Base-by-base conservation (phyloP, 805 yeast genomes). In the Candida easanensis region DNA sequence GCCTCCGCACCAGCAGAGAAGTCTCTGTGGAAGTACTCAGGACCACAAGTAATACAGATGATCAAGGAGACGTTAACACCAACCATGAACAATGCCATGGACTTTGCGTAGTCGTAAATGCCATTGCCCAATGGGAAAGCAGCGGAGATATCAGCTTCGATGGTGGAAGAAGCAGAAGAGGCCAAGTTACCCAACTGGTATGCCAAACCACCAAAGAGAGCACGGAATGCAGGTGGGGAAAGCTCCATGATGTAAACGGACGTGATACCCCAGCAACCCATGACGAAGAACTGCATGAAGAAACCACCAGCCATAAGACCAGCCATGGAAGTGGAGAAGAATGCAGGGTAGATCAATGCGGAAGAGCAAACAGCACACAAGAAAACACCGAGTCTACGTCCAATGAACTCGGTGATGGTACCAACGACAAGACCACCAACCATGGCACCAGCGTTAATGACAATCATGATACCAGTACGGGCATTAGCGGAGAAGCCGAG, bases 261-360 rank as follows among this genome's bases (percentile, higher is more conserved):
- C 11, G 78, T 70, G 37, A 83, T 77, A 48, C 89, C 88, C 84
- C 87, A 84, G 5, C 81, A 80, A 26, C 88, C 89, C 68, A 80
- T 82, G 5, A 82, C 84, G 42, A 77, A 75, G 55, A 76, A 74
- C 58, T 81, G 85, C 56, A 82, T 57, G 66, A 80, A 80, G 63
- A 82, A 82, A 1, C 82, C 80, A 23, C 81, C 84, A 47, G 74
- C 76, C 49, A 77, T 70, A 20, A 79, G 73, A 15, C 71, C 70
- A 33, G 37, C 50, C 40, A 41, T 49, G n/a, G 61, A 51, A 21
- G 57, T 56, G 16, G 67, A 58, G 51, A 60, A 61, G 55, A 75
- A 78, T 4, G 80, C 80, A 21, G 86, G 85, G 57, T 82, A 82
- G 37, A 80, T 67, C 46, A 82, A 62, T 2, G 81, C 81, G 28